phyloP scores from a whole-genome alignment of 1,284 basidiomycete species.

The Cryptococcus sp. region DNA sequence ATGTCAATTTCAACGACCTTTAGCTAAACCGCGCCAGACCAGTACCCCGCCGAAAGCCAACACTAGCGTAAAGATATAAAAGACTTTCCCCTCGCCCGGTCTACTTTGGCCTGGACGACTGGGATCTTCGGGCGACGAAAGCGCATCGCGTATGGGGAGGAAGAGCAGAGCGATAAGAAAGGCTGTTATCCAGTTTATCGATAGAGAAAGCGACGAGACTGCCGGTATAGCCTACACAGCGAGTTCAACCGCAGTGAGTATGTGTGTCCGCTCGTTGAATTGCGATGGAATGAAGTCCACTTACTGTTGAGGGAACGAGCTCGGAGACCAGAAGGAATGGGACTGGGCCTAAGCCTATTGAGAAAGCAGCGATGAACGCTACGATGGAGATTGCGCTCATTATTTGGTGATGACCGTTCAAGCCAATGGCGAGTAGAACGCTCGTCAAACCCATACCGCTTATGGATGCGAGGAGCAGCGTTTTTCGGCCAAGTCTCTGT shows the following conservation, averaged over 20 bases:
- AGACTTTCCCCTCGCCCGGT: slow-evolving; percentile 72
- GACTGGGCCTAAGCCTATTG: slow-evolving; percentile 84
- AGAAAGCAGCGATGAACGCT: slow-evolving; percentile 82
- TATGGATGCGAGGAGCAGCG: slow-evolving; percentile 54
- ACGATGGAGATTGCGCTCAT: slow-evolving; percentile 76
- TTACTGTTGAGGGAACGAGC: slow-evolving; percentile 73
- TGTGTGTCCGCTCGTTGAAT: no score
- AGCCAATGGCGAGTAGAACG: slow-evolving; percentile 67
- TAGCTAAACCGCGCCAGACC: slow-evolving; percentile 31
- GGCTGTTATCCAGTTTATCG: slow-evolving; percentile 83
- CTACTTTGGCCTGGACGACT: slow-evolving; percentile 36
- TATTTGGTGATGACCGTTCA: slow-evolving; percentile 63
- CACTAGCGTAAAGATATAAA: slow-evolving; percentile 69
- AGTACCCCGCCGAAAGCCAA: slow-evolving; percentile 32
- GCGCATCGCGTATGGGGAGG: slow-evolving; percentile 72
- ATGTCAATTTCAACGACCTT: not conserved
- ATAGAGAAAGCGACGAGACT: slow-evolving; percentile 77
- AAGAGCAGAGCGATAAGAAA: slow-evolving; percentile 80
- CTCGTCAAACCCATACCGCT: slow-evolving; percentile 69
- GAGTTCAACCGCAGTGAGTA: not conserved
- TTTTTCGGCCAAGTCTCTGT: slow-evolving; percentile 52
- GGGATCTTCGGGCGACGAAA: slow-evolving; percentile 50
- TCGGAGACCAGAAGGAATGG: slow-evolving; percentile 94
- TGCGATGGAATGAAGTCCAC: slow-evolving; percentile 36
- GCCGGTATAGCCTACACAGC: slow-evolving; percentile 71